Evolutionary conservation across 176 grass and related monocot species (phyloP).

Genomic region (Avena insularis): DNA sequence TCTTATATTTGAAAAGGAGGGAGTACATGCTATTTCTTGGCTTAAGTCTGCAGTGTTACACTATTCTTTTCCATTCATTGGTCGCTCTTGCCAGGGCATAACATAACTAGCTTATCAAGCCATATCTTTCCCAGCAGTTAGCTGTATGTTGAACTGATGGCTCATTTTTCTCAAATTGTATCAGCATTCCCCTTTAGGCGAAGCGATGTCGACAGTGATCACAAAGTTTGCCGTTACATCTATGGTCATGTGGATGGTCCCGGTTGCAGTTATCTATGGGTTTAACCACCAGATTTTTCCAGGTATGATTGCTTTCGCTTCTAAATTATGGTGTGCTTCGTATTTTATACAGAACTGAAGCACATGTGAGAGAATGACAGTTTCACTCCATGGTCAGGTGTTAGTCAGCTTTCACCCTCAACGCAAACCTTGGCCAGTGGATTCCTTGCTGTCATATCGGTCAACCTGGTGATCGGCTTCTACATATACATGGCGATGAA

Average conservation of each 20-base stretch:
- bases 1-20: too few species aligned
- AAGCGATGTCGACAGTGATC: conserved; percentile 75
- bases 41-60: not conserved
- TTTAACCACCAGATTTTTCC: conserved; percentile 82
- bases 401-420: conserved; percentile 64
- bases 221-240: conserved; percentile 80
- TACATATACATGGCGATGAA: conserved; percentile 96
- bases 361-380: not conserved
- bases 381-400: conserved; percentile 45
- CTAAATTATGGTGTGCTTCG: not conserved
- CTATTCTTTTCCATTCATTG: not conserved
- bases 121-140: not conserved
- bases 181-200: conserved; percentile 14
- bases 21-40: not conserved
- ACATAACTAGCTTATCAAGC: not conserved
- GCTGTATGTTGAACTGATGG: not conserved
- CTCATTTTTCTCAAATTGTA: not conserved
- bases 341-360: not conserved
- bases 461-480: conserved; percentile 79
- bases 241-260: conserved; percentile 85
- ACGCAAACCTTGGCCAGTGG: conserved; percentile 74
- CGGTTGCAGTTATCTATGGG: conserved; percentile 74
- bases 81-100: not conserved
- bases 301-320: conserved; percentile 53
- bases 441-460: conserved; percentile 87